Evolutionary conservation across 2,329 filamentous ascomycete species (phyloP).

Genomic region (Anthostomella pinea): DNA sequence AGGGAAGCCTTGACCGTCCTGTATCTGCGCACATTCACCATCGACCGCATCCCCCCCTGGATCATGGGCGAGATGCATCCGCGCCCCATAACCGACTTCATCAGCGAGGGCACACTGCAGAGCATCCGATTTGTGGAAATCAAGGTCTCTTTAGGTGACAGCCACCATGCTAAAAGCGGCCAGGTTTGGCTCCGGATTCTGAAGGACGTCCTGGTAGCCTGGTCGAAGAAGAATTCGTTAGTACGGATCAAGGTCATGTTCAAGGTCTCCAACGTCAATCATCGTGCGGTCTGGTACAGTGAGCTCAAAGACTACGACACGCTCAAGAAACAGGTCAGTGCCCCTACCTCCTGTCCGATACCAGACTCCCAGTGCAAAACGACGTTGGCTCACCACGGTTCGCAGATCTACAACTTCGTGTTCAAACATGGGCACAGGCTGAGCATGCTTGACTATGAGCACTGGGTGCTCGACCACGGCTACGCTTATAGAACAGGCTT

Average conservation of each 20-base stretch:
- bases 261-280: conserved; percentile 25
- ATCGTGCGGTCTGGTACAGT: conserved; percentile 16
- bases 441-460: conserved; percentile 24
- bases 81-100: conserved; percentile 28
- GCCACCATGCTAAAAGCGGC: conserved; percentile 21
- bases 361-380: no score
- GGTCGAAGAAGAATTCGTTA: conserved; percentile 27
- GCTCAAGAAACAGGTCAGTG: conserved; percentile 21
- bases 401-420: conserved; percentile 25
- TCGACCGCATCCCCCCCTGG: conserved; percentile 37
- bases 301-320: conserved; percentile 23
- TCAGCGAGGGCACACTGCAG: conserved; percentile 32
- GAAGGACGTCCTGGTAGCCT: conserved; percentile 24
- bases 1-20: conserved; percentile 31
- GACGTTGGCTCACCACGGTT: conserved; percentile 6
- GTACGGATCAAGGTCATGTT: conserved; percentile 30
- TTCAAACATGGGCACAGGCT: conserved; percentile 23
- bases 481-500: conserved; percentile 27
- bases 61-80: conserved; percentile 24
- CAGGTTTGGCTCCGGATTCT: conserved; percentile 28
- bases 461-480: conserved; percentile 27
- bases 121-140: conserved; percentile 31
- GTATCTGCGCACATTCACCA: conserved; percentile 24
- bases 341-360: no score
- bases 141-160: conserved; percentile 30